Evolutionary conservation across 192 early-diverging fungal species (phyloP).

Genomic region (Coemansia sp.): DNA sequence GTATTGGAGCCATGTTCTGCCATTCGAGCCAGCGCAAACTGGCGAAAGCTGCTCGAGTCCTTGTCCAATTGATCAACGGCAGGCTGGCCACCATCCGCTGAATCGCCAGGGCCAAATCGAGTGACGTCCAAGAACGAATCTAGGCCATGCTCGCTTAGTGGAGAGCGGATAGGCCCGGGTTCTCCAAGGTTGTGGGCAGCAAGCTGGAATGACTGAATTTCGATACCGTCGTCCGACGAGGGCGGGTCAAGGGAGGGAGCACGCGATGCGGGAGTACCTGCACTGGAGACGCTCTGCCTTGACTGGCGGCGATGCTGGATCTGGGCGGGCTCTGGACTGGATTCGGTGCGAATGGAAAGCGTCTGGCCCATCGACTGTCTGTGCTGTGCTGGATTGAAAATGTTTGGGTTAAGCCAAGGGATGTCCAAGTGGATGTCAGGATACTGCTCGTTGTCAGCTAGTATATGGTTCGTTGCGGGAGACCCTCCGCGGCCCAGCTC

Average conservation of each 20-base stretch:
- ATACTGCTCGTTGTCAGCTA: not conserved
- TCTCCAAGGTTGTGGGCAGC: conserved; percentile 15
- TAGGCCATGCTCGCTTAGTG: conserved; percentile 18
- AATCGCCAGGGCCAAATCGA: not conserved
- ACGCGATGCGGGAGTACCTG: conserved; percentile 23
- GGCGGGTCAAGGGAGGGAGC: conserved; percentile 34
- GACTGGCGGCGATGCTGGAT: not conserved
- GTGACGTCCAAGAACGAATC: conserved; percentile 44
- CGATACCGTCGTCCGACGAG: conserved; percentile 35
- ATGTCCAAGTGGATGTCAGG: conserved; percentile 35
- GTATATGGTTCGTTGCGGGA: not conserved
- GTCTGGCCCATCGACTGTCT: conserved; percentile 9
- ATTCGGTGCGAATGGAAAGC: conserved; percentile 22
- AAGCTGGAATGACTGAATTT: conserved; percentile 42
- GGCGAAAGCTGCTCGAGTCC: conserved; percentile 33
- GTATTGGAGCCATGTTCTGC: not conserved
- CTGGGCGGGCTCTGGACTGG: conserved; percentile 16
- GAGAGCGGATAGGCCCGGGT: not conserved
- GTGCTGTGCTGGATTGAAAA: conserved; percentile 4
- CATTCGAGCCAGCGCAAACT: conserved; percentile 26
- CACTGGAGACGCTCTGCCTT: not conserved
- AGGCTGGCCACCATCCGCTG: not conserved
- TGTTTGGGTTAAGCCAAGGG: conserved; percentile 43
- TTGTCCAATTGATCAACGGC: conserved; percentile 4
- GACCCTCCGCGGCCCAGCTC: conserved; percentile 36